A percentile compares a stretch with the other conserved stretches of the same genome.
These are phyloP conservation scores for Xylaria sp. DNA, from an alignment of 2,329 filamentous ascomycete species.

Conservation along the genomic window DNA sequence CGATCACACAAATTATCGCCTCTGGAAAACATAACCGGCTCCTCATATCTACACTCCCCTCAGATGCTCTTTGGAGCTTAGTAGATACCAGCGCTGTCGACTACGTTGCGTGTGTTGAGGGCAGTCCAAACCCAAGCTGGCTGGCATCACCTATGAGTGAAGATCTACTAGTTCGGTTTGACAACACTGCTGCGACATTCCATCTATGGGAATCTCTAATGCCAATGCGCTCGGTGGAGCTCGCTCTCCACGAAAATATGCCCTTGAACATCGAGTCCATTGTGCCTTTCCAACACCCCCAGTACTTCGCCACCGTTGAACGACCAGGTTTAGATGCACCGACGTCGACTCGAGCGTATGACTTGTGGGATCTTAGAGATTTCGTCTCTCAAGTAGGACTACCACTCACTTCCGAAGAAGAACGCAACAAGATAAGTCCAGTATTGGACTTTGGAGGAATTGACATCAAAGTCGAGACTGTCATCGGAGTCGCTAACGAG, in stretches of 20 bases:
- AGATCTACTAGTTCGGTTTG: slow-evolving; percentile 15
- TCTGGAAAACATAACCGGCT: slow-evolving; percentile 14
- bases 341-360: neutral
- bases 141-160: slow-evolving; percentile 2
- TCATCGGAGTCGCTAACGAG: slow-evolving; percentile 13
- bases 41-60: neutral
- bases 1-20: slow-evolving; percentile 10
- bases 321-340: neutral
- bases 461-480: neutral
- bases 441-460: neutral
- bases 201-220: slow-evolving; percentile 13
- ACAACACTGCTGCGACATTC: neutral
- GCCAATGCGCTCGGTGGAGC: slow-evolving; percentile 9
- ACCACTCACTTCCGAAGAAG: neutral
- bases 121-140: neutral
- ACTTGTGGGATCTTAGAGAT: slow-evolving; percentile 23
- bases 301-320: slow-evolving; percentile 15
- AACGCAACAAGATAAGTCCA: neutral
- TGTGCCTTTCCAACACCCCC: neutral
- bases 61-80: slow-evolving; percentile 21
- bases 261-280: slow-evolving; percentile 2
- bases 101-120: slow-evolving; percentile 1
- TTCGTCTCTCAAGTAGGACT: neutral
- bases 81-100: neutral
- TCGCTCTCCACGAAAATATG: neutral